These are phyloP conservation scores for Pichia phayaonensis DNA, from an alignment of 805 yeast genomes.

Conservation along the genomic window DNA sequence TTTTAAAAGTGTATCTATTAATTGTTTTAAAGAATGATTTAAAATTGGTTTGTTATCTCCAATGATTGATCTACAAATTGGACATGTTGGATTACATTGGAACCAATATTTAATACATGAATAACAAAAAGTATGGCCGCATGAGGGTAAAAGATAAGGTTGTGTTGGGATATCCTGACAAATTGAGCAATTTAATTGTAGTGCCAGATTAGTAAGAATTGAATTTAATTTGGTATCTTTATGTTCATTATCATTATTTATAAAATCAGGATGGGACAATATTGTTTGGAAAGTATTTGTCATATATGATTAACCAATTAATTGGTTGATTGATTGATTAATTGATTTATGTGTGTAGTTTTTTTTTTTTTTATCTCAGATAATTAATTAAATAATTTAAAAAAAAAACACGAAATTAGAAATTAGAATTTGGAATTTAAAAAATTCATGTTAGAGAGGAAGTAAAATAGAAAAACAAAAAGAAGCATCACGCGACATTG, in stretches of 20 bases:
- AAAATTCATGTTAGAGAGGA: too few relatives aligned
- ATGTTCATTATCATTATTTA: neutral
- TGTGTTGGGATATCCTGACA: constrained; percentile 64
- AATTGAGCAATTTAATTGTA: constrained; percentile 44
- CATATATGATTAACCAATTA: neutral
- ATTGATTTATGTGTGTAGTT: too few relatives aligned
- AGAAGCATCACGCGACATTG: too few relatives aligned
- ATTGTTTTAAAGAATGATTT: constrained; percentile 45
- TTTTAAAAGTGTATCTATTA: constrained; percentile 35
- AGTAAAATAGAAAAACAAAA: too few relatives aligned
- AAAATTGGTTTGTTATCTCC: constrained; percentile 39
- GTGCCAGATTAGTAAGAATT: constrained; percentile 1
- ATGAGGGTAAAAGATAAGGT: constrained; percentile 48
- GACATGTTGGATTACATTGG: constrained; percentile 50
- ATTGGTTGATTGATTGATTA: too few relatives aligned
- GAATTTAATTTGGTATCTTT: neutral
- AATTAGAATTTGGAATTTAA: too few relatives aligned
- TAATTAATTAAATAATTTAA: too few relatives aligned
- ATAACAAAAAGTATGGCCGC: constrained; percentile 76
- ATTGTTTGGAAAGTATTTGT: constrained; percentile 1
- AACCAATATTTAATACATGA: constrained; percentile 61
- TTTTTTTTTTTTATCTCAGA: too few relatives aligned
- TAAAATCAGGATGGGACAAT: neutral
- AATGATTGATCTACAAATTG: constrained; percentile 52
- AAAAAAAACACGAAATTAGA: too few relatives aligned